Conservation (phyloP, 2,329 filamentous ascomycete species). For the Colletotrichum destructivum region DNA sequence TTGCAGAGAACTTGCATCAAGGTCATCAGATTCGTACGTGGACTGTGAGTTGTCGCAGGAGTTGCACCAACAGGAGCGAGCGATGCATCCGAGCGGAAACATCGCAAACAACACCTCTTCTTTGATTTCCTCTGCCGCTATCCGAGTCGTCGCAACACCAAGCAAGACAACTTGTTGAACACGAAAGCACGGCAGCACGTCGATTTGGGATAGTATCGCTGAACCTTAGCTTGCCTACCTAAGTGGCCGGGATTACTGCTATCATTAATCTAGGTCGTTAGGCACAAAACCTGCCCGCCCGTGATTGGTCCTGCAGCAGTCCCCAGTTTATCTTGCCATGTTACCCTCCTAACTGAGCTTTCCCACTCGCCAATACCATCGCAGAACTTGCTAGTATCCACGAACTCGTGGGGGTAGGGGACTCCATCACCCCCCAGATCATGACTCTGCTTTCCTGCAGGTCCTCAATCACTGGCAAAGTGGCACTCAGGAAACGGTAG, state of each 20-base stretch:
- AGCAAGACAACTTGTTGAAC: background rate
- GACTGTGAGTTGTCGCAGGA: conserved; percentile 13
- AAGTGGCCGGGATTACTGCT: background rate
- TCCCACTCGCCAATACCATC: conserved; percentile 24
- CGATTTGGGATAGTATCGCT: background rate
- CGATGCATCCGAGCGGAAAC: conserved; percentile 16
- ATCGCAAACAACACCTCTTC: conserved; percentile 10
- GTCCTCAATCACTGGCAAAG: background rate
- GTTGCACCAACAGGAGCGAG: conserved; percentile 17
- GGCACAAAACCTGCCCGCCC: conserved; percentile 6
- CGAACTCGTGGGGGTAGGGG: conserved; percentile 34
- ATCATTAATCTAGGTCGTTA: conserved; percentile 11
- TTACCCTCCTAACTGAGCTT: background rate
- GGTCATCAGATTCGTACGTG: background rate
- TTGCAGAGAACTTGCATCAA: conserved; percentile 3
- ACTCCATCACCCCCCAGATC: no score
- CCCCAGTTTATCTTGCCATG: conserved; percentile 6
- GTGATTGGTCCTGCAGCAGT: background rate
- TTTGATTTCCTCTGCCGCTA: conserved; percentile 4
- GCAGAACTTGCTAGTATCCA: conserved; percentile 28
- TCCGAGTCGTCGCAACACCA: background rate
- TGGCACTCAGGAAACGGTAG: background rate
- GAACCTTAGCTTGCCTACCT: background rate
- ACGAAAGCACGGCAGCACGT: background rate
- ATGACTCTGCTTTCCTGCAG: conserved; percentile 4